phyloP scores from a whole-genome alignment of 164 flowering plant species.

The Magnolia officinalis region DNA sequence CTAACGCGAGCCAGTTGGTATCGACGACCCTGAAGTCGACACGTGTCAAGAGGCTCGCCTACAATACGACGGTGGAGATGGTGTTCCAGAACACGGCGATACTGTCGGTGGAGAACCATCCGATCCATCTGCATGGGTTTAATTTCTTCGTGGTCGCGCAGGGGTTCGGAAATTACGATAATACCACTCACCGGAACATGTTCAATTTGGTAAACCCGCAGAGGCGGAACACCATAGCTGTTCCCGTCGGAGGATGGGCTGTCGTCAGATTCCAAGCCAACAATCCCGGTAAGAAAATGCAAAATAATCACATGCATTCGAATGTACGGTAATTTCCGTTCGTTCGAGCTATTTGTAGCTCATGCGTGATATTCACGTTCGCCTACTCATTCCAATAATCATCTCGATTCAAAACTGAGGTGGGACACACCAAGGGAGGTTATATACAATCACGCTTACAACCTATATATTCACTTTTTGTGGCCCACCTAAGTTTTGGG shows the following conservation, averaged over 20 bases:
- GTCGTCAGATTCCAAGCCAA: constrained; percentile 61
- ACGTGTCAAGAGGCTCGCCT: constrained; percentile 44
- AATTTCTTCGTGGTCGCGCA: constrained; percentile 47
- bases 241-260: constrained; percentile 83
- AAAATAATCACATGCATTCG: too few species aligned
- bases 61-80: constrained; percentile 53
- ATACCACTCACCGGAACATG: constrained; percentile 19
- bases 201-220: constrained; percentile 61
- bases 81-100: constrained; percentile 73
- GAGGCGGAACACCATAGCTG: constrained; percentile 64
- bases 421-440: too few species aligned
- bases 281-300: constrained; percentile 45
- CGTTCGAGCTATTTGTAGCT: too few species aligned
- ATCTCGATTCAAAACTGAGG: too few species aligned
- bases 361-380: too few species aligned
- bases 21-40: constrained; percentile 32
- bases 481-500: too few species aligned
- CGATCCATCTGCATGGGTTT: constrained; percentile 28
- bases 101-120: constrained; percentile 31
- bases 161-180: constrained; percentile 67
- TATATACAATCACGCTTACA: too few species aligned
- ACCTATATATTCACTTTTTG: too few species aligned
- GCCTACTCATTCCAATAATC: too few species aligned
- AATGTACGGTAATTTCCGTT: too few species aligned
- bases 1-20: constrained; percentile 14